phyloP scores from a whole-genome alignment of 441 rosid genomes.

The Viola pubescens region DNA sequence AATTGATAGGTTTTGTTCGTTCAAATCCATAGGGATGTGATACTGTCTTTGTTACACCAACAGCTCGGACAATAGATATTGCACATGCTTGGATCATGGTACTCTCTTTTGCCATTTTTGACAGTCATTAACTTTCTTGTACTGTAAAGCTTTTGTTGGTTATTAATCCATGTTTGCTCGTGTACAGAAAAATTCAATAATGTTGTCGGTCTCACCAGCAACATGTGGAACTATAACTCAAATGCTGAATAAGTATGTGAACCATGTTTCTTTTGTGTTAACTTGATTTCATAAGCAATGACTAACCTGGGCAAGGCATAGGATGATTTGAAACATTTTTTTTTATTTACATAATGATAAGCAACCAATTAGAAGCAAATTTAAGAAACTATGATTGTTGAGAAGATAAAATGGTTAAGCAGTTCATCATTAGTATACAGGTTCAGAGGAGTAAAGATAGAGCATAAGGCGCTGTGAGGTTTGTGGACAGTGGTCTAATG shows the following conservation, averaged over 20 bases:
- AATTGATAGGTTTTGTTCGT: slow-evolving; percentile 32
- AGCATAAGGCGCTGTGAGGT: no score
- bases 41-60: slow-evolving; percentile 78
- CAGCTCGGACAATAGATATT: slow-evolving; percentile 80
- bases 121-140: not conserved
- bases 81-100: slow-evolving; percentile 88
- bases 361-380: no score
- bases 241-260: slow-evolving; percentile 64
- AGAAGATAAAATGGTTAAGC: no score
- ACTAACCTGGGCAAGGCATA: no score
- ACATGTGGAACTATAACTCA: slow-evolving; percentile 49
- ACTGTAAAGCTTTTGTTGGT: slow-evolving; percentile 3
- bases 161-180: not conserved
- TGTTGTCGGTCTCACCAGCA: slow-evolving; percentile 57
- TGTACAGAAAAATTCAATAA: slow-evolving; percentile 67
- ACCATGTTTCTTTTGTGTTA: no score
- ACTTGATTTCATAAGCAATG: no score
- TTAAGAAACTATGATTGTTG: no score
- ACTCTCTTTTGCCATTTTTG: slow-evolving; percentile 21
- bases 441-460: no score
- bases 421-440: no score
- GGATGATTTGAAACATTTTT: no score
- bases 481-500: no score
- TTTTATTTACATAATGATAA: no score
- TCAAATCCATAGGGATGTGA: slow-evolving; percentile 67